A percentile compares a stretch with the other conserved stretches of the same genome.
phyloP scores from a whole-genome alignment of 768 basidiomycete genomes.

The Rhizopogon sp. region DNA sequence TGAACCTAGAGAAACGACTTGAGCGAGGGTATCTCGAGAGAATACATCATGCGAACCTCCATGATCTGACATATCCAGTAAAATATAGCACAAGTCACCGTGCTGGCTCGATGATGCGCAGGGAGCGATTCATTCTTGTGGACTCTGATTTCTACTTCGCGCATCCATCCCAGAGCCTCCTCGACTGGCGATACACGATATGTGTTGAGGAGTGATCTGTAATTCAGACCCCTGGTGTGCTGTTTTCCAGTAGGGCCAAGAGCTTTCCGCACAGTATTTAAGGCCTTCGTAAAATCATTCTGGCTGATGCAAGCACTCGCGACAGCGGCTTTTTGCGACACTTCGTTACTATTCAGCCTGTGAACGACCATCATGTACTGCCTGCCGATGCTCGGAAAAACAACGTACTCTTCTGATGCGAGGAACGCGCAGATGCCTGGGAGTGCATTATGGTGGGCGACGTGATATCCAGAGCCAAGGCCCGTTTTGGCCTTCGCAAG shows the following conservation, averaged over 20 bases:
- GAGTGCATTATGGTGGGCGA: conserved; percentile 16
- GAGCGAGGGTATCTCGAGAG: background rate
- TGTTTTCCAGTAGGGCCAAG: conserved; percentile 1
- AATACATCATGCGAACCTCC: conserved; percentile 22
- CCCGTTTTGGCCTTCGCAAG: conserved; percentile 20
- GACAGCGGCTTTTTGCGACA: conserved; percentile 22
- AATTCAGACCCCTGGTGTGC: conserved; percentile 15
- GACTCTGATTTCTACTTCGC: conserved; percentile 26
- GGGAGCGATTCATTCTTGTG: conserved; percentile 11
- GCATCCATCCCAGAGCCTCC: conserved; percentile 26
- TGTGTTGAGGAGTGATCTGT: conserved; percentile 25
- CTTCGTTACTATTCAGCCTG: conserved; percentile 24
- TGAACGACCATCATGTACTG: background rate
- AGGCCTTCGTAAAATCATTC: conserved; percentile 15
- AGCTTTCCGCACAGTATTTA: conserved; percentile 18
- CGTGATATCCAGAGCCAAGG: conserved; percentile 21
- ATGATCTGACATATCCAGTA: conserved; percentile 40
- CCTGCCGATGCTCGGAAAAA: background rate
- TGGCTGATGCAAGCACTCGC: conserved; percentile 18
- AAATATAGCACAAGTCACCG: conserved; percentile 36
- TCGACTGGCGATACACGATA: conserved; percentile 15
- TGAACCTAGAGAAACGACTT: conserved; percentile 10
- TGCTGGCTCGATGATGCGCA: conserved; percentile 11
- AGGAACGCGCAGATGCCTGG: conserved; percentile 27
- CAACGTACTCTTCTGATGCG: conserved; percentile 26